A percentile compares a stretch with the other conserved stretches of the same genome.
Conservation (phyloP, 2,329 filamentous ascomycete species). For the Ceratocystis ficicola region DNA sequence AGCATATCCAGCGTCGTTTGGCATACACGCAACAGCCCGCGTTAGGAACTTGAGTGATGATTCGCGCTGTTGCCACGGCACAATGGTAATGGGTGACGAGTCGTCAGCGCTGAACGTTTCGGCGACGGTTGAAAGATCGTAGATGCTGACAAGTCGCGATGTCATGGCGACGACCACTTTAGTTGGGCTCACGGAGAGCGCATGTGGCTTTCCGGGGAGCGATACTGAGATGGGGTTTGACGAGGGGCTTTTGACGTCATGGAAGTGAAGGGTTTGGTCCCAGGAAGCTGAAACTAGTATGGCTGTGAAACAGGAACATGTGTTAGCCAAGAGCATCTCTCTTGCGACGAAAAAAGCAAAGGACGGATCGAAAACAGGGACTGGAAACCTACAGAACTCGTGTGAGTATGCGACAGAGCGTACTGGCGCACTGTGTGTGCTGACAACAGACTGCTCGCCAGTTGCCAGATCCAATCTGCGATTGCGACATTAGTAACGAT, state of each 20-base stretch:
- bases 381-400: slow-evolving; percentile 46
- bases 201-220: slow-evolving; percentile 80
- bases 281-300: slow-evolving; percentile 83
- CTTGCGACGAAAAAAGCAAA: not conserved
- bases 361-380: not conserved
- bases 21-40: slow-evolving; percentile 87
- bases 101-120: slow-evolving; percentile 42
- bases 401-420: slow-evolving; percentile 73
- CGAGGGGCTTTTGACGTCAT: slow-evolving; percentile 45
- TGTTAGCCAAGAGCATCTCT: not conserved
- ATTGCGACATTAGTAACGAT: not conserved
- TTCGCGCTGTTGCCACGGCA: slow-evolving; percentile 87
- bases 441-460: slow-evolving; percentile 60
- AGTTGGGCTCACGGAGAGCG: slow-evolving; percentile 60
- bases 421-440: slow-evolving; percentile 66
- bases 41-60: slow-evolving; percentile 95
- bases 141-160: slow-evolving; percentile 83
- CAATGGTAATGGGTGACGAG: slow-evolving; percentile 37
- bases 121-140: slow-evolving; percentile 63
- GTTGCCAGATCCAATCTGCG: slow-evolving; percentile 54
- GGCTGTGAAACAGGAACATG: slow-evolving; percentile 31
- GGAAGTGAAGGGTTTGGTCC: slow-evolving; percentile 82
- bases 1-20: slow-evolving; percentile 86
- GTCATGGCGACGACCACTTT: slow-evolving; percentile 96
- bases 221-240: slow-evolving; percentile 49